These are phyloP conservation scores for Mucor ambiguus DNA, from an alignment of 371 early-diverging fungal genomes.

Conservation along the genomic window DNA sequence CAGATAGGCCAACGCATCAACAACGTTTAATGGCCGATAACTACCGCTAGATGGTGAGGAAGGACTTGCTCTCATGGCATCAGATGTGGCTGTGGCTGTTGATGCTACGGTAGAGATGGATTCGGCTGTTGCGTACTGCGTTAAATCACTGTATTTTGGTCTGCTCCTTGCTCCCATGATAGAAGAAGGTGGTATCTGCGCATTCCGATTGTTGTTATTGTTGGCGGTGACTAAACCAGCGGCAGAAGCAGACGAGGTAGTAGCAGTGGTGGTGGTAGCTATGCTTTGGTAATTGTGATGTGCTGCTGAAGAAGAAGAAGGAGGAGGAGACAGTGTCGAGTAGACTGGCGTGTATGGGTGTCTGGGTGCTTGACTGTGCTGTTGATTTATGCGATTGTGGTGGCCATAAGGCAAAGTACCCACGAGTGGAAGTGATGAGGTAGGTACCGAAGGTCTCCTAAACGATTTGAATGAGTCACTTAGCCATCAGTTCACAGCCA, in stretches of 20 bases:
- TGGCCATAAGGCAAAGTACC: constrained; percentile 15
- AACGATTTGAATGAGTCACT: not conserved
- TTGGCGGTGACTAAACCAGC: constrained; percentile 9
- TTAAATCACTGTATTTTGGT: not conserved
- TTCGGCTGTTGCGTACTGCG: not conserved
- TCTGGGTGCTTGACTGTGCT: not conserved
- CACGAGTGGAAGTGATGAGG: constrained; percentile 18
- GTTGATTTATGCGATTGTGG: constrained; percentile 6
- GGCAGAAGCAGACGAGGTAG: not conserved
- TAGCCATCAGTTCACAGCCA: not conserved
- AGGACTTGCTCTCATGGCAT: not conserved
- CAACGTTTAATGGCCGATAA: constrained; percentile 58
- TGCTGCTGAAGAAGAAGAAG: not conserved
- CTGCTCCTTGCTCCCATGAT: not conserved
- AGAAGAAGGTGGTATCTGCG: not conserved
- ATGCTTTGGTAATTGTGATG: not conserved
- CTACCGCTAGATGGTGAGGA: constrained; percentile 7
- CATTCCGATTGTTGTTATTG: not conserved
- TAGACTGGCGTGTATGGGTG: not conserved
- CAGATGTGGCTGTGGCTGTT: not conserved
- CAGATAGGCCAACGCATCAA: constrained; percentile 95
- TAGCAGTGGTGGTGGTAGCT: not conserved
- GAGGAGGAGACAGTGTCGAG: not conserved
- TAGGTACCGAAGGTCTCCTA: constrained; percentile 13
- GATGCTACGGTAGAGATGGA: not conserved